Evolutionary conservation across 495 filamentous ascomycete species (phyloP).

Genomic region (Polyplosphaeria fusca): DNA sequence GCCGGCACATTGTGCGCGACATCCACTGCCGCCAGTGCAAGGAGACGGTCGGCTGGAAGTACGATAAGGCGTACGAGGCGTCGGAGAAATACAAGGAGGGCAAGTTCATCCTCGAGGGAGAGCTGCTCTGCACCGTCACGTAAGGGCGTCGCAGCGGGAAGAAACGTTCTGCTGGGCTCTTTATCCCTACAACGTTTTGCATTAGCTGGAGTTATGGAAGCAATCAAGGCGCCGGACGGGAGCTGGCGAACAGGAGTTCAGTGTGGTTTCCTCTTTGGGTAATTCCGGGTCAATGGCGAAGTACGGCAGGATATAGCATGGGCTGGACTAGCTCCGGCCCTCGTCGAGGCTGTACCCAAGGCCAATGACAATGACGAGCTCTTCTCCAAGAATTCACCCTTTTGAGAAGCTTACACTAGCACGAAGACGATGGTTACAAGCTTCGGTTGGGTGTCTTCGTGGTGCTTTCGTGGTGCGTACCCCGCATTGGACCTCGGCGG

Average conservation of each 20-base stretch:
- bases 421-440: neutral
- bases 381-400: neutral
- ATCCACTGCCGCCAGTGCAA: slow-evolving; percentile 86
- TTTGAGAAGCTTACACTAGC: neutral
- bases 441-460: no score
- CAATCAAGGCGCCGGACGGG: no score
- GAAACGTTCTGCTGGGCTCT: neutral
- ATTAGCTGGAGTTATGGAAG: neutral
- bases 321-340: no score
- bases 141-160: slow-evolving; percentile 7
- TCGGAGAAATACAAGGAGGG: slow-evolving; percentile 98
- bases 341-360: no score
- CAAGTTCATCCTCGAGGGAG: slow-evolving; percentile 94
- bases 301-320: neutral
- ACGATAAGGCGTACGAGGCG: slow-evolving; percentile 91
- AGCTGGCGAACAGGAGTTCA: no score
- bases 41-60: slow-evolving; percentile 95
- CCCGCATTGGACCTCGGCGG: neutral
- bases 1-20: slow-evolving; percentile 88
- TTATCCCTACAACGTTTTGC: neutral
- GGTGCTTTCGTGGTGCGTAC: neutral
- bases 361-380: neutral
- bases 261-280: neutral
- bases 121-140: slow-evolving; percentile 74
- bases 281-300: neutral